Evolutionary conservation across 257 asterid genomes (phyloP).

Genomic region (Anisodus acutangulus): DNA sequence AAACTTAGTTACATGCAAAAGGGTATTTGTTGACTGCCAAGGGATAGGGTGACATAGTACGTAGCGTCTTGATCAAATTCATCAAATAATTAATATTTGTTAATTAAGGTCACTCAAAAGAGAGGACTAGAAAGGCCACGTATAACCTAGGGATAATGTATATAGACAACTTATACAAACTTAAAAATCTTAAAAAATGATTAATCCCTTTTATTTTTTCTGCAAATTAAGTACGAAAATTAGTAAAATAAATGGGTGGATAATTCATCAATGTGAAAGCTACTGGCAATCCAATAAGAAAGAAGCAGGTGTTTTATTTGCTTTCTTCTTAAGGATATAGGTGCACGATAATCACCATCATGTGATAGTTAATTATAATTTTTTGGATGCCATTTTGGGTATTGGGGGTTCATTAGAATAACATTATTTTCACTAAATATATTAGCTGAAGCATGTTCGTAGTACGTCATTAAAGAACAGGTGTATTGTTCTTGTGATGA

Average conservation of each 20-base stretch:
- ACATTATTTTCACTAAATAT: neutral
- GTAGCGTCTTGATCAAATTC: slow-evolving; percentile 30
- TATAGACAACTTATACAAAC: slow-evolving; percentile 34
- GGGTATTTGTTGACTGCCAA: slow-evolving; percentile 39
- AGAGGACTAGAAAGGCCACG: slow-evolving; percentile 55
- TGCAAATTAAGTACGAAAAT: neutral
- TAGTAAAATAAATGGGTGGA: slow-evolving; percentile 45
- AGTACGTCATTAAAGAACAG: neutral
- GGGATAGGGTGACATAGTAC: slow-evolving; percentile 48
- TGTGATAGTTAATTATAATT: slow-evolving; percentile 26
- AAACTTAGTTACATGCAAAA: neutral
- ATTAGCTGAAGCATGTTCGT: neutral
- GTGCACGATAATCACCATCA: slow-evolving; percentile 17
- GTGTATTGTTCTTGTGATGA: slow-evolving; percentile 9
- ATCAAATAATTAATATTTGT: slow-evolving; percentile 26
- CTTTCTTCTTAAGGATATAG: slow-evolving; percentile 16
- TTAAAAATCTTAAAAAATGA: slow-evolving; percentile 20
- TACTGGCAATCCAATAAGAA: slow-evolving; percentile 27
- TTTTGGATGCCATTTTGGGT: slow-evolving; percentile 32
- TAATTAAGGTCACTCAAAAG: neutral
- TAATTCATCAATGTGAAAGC: slow-evolving; percentile 48
- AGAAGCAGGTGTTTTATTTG: slow-evolving; percentile 2
- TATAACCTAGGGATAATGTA: slow-evolving; percentile 35
- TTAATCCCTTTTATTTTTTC: neutral
- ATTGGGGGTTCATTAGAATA: neutral